A percentile compares a stretch with the other conserved stretches of the same genome.
Conservation (phyloP, 495 filamentous ascomycete species). For the Cercophora sp. region DNA sequence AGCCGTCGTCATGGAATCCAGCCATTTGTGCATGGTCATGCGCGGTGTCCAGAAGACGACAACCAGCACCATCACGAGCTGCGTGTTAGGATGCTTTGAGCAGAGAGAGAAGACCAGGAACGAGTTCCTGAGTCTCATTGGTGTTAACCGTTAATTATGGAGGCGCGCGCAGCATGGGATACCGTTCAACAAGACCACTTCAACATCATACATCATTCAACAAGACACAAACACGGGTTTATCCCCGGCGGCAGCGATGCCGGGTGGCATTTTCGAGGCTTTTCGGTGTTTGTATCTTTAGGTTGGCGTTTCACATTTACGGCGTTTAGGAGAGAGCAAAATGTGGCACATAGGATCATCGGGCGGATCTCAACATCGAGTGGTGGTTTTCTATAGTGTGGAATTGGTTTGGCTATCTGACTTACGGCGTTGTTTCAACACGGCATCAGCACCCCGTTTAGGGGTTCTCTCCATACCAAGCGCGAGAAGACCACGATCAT, state of each 20-base stretch:
- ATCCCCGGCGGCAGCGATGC: constrained; percentile 13
- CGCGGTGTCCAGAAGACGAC: constrained; percentile 87
- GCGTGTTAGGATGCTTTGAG: constrained; percentile 91
- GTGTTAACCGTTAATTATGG: constrained; percentile 47
- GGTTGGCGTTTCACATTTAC: constrained; percentile 17
- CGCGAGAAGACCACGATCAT: too few relatives aligned
- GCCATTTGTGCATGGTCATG: constrained; percentile 99
- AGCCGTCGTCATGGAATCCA: constrained; percentile 94
- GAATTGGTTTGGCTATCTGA: constrained; percentile 13
- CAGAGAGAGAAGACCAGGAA: constrained; percentile 89
- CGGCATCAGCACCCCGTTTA: constrained; percentile 9
- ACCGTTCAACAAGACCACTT: neutral
- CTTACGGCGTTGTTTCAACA: constrained; percentile 25
- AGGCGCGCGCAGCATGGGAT: neutral
- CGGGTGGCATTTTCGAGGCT: neutral
- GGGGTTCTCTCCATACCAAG: neutral
- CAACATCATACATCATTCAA: constrained; percentile 5
- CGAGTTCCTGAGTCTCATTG: constrained; percentile 79
- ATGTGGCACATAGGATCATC: neutral
- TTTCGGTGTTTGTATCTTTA: constrained; percentile 3
- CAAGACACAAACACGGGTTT: constrained; percentile 1
- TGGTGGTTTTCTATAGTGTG: neutral
- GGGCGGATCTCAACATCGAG: constrained; percentile 31
- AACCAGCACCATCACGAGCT: constrained; percentile 87
- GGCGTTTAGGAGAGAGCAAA: constrained; percentile 18